A percentile compares a stretch with the other conserved stretches of the same genome.
These are phyloP conservation scores for Citrus cavaleriei DNA, from an alignment of 345 rosid species.

Conservation along the genomic window DNA sequence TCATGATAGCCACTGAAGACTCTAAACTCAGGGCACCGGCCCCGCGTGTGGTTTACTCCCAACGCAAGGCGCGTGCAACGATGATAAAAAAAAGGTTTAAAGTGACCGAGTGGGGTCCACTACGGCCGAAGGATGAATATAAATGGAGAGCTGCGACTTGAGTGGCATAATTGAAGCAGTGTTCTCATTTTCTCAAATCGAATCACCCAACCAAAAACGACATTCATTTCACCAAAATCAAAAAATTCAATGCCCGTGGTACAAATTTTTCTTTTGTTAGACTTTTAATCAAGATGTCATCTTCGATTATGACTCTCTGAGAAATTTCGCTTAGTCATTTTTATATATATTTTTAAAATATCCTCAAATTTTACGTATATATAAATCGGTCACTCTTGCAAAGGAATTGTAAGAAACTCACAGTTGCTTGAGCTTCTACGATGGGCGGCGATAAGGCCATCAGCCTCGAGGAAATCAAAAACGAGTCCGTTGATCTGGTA, in stretches of 20 bases:
- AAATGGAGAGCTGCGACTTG: not conserved
- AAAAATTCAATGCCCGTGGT: not conserved
- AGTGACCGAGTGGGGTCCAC: not conserved
- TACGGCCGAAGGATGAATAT: not conserved
- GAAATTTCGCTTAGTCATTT: not conserved
- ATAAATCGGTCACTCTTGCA: not conserved
- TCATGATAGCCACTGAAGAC: not conserved
- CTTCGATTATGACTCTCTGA: not conserved
- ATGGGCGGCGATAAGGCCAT: conserved; percentile 38
- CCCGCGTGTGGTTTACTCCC: not conserved
- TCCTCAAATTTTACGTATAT: not conserved
- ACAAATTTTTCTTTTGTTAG: not conserved
- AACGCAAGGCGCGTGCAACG: not conserved
- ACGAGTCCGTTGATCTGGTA: conserved; percentile 82
- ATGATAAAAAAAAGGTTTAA: not conserved
- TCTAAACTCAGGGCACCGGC: not conserved
- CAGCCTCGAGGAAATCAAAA: conserved; percentile 63
- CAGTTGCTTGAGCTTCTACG: not conserved
- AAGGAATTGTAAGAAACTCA: not conserved
- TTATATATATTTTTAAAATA: not conserved
- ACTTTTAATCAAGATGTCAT: not conserved
- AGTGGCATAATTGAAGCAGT: not conserved
- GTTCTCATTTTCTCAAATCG: not conserved
- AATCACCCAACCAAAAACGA: not conserved
- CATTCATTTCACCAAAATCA: not conserved